Evolutionary conservation across 306 rosid genomes (phyloP).

Genomic region (Ceratonia siliqua): DNA sequence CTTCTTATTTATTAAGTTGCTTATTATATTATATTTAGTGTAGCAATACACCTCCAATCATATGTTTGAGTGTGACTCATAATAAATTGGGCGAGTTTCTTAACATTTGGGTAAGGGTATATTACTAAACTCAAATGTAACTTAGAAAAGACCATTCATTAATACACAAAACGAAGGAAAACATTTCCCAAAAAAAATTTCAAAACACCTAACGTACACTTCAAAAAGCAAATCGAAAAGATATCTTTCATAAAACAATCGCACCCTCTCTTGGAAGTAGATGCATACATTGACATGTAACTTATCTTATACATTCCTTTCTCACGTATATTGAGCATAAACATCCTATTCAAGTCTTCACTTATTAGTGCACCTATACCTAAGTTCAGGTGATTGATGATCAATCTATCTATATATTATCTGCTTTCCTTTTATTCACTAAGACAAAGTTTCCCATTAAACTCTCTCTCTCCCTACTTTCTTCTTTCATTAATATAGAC

Average conservation of each 20-base stretch:
- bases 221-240: not conserved
- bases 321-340: not conserved
- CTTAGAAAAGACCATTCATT: no score
- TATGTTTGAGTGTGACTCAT: no score
- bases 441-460: not conserved
- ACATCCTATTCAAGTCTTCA: not conserved
- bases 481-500: slow-evolving; percentile 9
- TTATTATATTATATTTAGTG: no score
- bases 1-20: no score
- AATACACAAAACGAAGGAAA: no score
- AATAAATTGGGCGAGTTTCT: no score
- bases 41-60: no score
- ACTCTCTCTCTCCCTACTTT: not conserved
- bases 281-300: not conserved
- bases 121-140: no score
- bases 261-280: not conserved
- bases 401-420: not conserved
- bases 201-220: not conserved
- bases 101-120: no score
- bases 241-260: not conserved
- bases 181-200: no score
- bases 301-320: not conserved
- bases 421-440: not conserved
- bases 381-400: not conserved
- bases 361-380: not conserved